Evolutionary conservation across 768 basidiomycete species (phyloP).

Genomic region (Agrocybe praecox): DNA sequence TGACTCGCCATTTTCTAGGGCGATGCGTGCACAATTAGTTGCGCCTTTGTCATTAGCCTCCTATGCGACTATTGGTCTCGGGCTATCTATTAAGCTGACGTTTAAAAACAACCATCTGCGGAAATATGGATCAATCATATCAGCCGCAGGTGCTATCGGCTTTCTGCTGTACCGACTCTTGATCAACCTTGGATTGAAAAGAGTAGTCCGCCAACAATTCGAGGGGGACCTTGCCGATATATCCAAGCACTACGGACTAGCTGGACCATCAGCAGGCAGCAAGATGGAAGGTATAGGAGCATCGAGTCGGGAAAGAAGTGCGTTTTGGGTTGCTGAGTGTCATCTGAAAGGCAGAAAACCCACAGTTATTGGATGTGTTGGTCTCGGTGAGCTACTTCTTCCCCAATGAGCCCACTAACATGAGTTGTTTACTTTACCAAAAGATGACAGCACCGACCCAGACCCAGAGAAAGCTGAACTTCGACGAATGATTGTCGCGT

Average conservation of each 20-base stretch:
- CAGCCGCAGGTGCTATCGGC: not conserved
- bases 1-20: conserved; percentile 16
- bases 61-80: conserved; percentile 12
- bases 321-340: conserved; percentile 27
- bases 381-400: conserved; percentile 15
- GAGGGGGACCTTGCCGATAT: conserved; percentile 24
- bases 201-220: conserved; percentile 3
- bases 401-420: not conserved
- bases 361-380: conserved; percentile 22
- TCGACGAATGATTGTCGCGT: conserved; percentile 27
- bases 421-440: not conserved
- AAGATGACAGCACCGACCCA: conserved; percentile 3
- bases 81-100: not conserved
- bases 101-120: not conserved
- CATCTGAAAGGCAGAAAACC: not conserved
- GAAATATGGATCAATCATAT: not conserved
- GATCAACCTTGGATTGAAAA: conserved; percentile 8
- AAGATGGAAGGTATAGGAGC: not conserved
- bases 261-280: not conserved
- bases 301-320: conserved; percentile 11
- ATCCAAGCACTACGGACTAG: conserved; percentile 14
- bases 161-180: conserved; percentile 15
- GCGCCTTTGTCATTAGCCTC: conserved; percentile 11
- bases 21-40: conserved; percentile 7
- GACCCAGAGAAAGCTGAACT: conserved; percentile 20